These are phyloP conservation scores for Purshia tridentata DNA, from an alignment of 306 rosid species.

Conservation along the genomic window DNA sequence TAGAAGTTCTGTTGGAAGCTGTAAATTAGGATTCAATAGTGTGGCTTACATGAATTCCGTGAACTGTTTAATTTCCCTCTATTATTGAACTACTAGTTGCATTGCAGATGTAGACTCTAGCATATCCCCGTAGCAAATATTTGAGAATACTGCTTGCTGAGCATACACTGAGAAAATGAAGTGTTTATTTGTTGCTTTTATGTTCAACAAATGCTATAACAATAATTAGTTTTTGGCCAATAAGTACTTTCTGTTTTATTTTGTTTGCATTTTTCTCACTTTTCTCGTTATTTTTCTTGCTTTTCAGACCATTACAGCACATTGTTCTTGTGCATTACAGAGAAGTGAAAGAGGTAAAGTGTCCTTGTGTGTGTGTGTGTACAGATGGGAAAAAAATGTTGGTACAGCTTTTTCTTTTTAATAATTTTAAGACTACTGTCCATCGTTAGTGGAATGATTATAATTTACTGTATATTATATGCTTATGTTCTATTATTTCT, in stretches of 20 bases:
- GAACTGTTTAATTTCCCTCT: no score
- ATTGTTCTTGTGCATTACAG: conserved; percentile 82
- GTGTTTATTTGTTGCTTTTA: background rate
- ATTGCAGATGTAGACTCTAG: no score
- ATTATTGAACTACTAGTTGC: no score
- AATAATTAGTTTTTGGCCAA: background rate
- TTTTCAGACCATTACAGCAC: conserved; percentile 66
- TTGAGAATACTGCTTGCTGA: background rate
- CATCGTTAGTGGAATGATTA: conserved; percentile 5
- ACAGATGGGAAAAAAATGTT: background rate
- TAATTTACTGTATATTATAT: conserved; percentile 18
- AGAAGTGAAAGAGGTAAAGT: conserved; percentile 59
- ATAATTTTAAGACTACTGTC: background rate
- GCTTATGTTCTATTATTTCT: conserved; percentile 19
- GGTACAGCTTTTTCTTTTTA: background rate
- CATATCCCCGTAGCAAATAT: background rate
- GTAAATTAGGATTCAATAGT: background rate
- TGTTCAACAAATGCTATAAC: background rate
- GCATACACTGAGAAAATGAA: background rate
- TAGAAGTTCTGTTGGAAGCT: background rate
- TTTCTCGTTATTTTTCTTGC: background rate
- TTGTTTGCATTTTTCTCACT: background rate
- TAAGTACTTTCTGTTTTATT: background rate
- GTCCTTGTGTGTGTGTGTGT: background rate
- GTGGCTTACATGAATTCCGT: background rate